These are phyloP conservation scores for Oehlia diaphana DNA, from an alignment of 192 early-diverging fungal genomes.

Conservation along the genomic window DNA sequence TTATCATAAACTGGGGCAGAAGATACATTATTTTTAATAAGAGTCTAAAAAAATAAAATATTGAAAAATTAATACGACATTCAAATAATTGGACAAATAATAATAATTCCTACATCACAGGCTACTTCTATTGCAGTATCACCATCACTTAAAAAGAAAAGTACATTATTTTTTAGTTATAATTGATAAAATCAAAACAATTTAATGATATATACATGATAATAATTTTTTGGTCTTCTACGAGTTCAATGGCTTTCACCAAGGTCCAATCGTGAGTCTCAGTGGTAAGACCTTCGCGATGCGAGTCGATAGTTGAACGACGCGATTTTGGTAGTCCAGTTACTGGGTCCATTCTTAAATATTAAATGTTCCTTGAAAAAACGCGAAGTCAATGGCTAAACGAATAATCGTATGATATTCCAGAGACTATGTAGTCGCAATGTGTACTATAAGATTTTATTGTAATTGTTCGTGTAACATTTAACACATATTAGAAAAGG, in stretches of 20 bases:
- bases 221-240: slow-evolving; percentile 64
- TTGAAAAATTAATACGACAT: background rate
- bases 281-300: slow-evolving; percentile 46
- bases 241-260: slow-evolving; percentile 57
- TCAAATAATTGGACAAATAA: background rate
- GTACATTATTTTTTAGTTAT: background rate
- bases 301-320: slow-evolving; percentile 21
- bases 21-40: slow-evolving; percentile 74
- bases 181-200: background rate
- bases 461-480: no score
- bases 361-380: background rate
- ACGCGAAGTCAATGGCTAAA: no score
- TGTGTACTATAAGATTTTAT: no score
- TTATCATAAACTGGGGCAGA: slow-evolving; percentile 78
- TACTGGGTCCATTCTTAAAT: slow-evolving; percentile 11
- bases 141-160: slow-evolving; percentile 45
- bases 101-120: slow-evolving; percentile 48
- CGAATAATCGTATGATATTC: no score
- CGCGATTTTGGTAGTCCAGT: slow-evolving; percentile 22
- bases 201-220: slow-evolving; percentile 53
- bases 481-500: no score
- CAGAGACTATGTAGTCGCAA: no score
- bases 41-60: slow-evolving; percentile 29
- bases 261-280: slow-evolving; percentile 62
- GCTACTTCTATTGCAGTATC: slow-evolving; percentile 66